phyloP scores from a whole-genome alignment of 75 land plant species.

The Gnetum montanum region DNA sequence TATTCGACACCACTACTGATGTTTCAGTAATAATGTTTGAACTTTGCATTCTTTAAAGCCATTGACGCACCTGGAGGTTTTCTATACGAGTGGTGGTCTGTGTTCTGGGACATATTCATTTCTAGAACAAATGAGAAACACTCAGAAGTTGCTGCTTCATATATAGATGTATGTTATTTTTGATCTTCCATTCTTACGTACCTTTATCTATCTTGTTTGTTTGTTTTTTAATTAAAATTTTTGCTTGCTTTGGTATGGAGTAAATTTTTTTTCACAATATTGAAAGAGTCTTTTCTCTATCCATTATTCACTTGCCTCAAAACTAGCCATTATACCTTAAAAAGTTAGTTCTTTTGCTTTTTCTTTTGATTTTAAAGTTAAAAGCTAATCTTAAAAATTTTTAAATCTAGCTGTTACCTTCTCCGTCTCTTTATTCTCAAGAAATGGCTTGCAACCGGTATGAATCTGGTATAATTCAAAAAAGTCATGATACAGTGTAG shows the following conservation, averaged over 20 bases:
- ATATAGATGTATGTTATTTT: constrained; percentile 82
- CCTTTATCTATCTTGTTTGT: not conserved
- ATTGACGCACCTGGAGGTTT: constrained; percentile 99
- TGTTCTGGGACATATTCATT: constrained; percentile 96
- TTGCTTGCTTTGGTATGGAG: not conserved
- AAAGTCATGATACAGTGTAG: no score
- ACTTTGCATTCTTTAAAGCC: constrained; percentile 35
- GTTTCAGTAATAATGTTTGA: no score
- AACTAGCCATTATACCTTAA: no score
- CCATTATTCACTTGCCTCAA: not conserved
- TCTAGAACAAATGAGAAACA: constrained; percentile 97
- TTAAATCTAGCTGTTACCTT: no score
- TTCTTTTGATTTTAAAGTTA: no score
- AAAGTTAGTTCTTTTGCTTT: no score
- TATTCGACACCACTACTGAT: no score
- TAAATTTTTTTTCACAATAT: not conserved
- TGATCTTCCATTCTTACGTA: not conserved
- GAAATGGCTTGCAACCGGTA: no score
- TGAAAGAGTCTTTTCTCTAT: not conserved
- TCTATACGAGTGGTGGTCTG: constrained; percentile 99
- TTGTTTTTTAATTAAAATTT: not conserved
- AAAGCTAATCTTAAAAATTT: no score
- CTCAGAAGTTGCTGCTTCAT: constrained; percentile 97
- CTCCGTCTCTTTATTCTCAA: no score
- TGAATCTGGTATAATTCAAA: no score